Evolutionary conservation across 495 filamentous ascomycete genomes (phyloP).

Genomic region (Margaritispora aquatica): DNA sequence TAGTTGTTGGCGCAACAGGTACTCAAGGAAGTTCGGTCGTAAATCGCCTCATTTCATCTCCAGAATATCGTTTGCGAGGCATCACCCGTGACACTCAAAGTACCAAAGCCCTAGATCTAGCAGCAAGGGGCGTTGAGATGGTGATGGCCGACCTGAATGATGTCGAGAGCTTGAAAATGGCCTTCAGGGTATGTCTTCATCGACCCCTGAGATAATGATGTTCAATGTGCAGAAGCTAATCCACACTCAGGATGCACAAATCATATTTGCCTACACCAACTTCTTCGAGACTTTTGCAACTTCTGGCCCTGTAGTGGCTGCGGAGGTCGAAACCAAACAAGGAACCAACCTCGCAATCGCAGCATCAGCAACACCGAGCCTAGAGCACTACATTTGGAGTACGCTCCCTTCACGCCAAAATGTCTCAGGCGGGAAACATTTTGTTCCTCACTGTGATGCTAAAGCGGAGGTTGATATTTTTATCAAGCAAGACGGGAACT

Average conservation of each 20-base stretch:
- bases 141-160: conserved; percentile 22
- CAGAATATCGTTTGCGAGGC: conserved; percentile 35
- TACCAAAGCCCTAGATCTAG: conserved; percentile 28
- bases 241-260: not conserved
- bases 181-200: conserved; percentile 10
- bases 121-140: conserved; percentile 31
- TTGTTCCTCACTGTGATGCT: conserved; percentile 35
- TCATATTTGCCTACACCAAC: conserved; percentile 23
- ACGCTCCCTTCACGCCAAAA: conserved; percentile 28
- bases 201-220: no score
- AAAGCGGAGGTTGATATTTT: conserved; percentile 33
- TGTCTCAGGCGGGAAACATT: conserved; percentile 25
- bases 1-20: conserved; percentile 41
- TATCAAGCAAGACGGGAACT: conserved; percentile 26
- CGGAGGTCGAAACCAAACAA: conserved; percentile 28
- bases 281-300: conserved; percentile 22
- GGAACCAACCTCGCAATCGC: conserved; percentile 38
- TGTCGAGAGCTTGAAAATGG: conserved; percentile 7
- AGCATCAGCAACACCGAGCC: conserved; percentile 28
- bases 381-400: conserved; percentile 43
- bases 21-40: conserved; percentile 40
- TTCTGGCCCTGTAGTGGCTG: conserved; percentile 8
- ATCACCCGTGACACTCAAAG: conserved; percentile 37
- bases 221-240: no score
- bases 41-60: conserved; percentile 26